Base-by-base conservation (phyloP, 352 stramenopile species). In the Phytophthora colocasiae region DNA sequence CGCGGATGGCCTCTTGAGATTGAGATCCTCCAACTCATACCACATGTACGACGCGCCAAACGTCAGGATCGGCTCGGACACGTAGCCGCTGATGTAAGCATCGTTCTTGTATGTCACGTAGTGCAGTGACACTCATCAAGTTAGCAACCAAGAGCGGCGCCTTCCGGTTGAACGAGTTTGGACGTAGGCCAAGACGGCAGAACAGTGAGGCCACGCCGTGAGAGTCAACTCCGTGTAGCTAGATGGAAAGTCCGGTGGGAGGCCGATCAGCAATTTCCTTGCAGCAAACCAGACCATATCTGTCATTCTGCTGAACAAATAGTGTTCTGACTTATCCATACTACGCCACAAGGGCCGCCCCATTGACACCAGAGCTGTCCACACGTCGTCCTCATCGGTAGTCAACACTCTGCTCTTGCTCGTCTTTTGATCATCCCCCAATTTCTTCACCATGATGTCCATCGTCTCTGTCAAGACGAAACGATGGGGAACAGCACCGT, bases 401-500 rank as follows among this genome's bases (percentile, higher is more conserved):
- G 10, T 41, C 27, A 53, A 53, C 2, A 53, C 46, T 12, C 46
- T 11, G 10, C 8, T 48, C 40, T 50, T 19, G 45, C 45, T 51
- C 26, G 45, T 51, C 14, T 6, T 22, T 32, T 29, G 22, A 34
- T 6, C 14, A 6, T 19, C n/a, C 26, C 9, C 14, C 14, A 34
- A 38, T 6, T 19, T 26, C 17, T 19, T 24, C 8, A 47, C 10
- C 39, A 49, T 46, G 8, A 49, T 32, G 31, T 80, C 71, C 47
- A 80, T 71, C 7, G 59, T 71, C 22, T 71, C 24, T 3, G 63
- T 82, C 64, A 89, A 75, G 51, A 90, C 54, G 59, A 92, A 85
- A 85, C 65, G 81, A 67, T 55, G n/a, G 85, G 83, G 75, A 94
- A 78, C 76, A 85, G 73, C 24, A 14, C 12, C 24, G 34, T 40